Percentiles rank a stretch among this genome's conserved stretches.
Conservation (phyloP, 345 rosid species). For the Gossypium thurberi region DNA sequence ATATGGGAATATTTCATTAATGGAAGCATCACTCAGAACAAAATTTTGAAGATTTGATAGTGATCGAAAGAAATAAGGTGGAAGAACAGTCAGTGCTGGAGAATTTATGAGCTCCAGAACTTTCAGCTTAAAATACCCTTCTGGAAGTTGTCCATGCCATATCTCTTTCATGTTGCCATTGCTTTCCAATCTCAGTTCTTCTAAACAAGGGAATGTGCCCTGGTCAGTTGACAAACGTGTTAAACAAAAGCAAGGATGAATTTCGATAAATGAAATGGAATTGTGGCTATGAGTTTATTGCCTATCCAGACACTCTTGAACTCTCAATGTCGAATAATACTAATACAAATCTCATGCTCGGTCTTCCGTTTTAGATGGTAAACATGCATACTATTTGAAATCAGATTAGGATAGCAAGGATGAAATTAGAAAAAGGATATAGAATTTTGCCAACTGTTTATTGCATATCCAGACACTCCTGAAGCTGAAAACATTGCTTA, state of each 20-base stretch:
- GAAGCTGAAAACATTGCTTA: not conserved
- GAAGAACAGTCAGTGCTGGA: not conserved
- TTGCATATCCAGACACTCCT: not conserved
- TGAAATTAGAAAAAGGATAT: not conserved
- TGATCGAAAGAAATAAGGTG: not conserved
- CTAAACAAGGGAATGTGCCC: constrained; percentile 3
- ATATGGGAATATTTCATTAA: constrained; percentile 3
- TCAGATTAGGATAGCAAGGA: not conserved
- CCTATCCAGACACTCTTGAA: not conserved
- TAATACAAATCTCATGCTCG: not conserved
- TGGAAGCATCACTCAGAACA: constrained; percentile 1
- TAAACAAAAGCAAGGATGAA: not conserved
- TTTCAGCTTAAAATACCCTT: constrained; percentile 2
- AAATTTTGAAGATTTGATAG: constrained; percentile 6
- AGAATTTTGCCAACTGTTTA: not conserved
- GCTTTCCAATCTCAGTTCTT: not conserved
- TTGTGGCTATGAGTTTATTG: too few relatives aligned
- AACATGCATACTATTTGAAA: not conserved
- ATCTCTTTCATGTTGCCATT: not conserved
- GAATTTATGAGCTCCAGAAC: not conserved
- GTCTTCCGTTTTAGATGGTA: too few relatives aligned
- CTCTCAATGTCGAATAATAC: not conserved
- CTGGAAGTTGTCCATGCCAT: constrained; percentile 8
- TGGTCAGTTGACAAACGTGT: not conserved
- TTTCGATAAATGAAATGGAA: not conserved